Conservation (phyloP, 805 yeast species). For the Candida sakaeoensis region DNA sequence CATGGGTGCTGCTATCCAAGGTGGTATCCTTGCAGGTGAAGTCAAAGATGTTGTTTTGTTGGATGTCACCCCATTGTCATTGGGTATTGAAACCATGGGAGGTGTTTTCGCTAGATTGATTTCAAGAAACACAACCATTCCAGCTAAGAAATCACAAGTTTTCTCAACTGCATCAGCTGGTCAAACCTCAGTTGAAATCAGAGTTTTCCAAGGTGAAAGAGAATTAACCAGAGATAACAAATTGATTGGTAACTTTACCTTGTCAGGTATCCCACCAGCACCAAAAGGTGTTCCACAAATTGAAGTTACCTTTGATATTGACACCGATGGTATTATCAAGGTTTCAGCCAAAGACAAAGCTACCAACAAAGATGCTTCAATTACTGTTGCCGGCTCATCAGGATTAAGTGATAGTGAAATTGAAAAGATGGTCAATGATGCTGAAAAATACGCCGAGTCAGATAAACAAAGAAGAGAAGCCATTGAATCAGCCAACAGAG, state of each 20-base stretch:
- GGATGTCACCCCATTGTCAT: conserved; percentile 85
- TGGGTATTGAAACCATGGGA: conserved; percentile 97
- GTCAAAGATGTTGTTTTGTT: conserved; percentile 86
- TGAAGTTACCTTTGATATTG: conserved; percentile 93
- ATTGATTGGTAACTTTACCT: conserved; percentile 93
- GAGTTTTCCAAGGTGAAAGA: conserved; percentile 99
- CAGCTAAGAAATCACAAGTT: conserved; percentile 93
- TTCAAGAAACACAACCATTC: conserved; percentile 92
- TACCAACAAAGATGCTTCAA: conserved; percentile 88
- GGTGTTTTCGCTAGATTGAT: conserved; percentile 93
- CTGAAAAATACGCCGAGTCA: conserved; percentile 82
- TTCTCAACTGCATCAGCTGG: conserved; percentile 96
- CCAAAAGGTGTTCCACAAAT: conserved; percentile 94
- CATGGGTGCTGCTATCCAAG: conserved; percentile 97
- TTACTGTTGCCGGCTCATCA: conserved; percentile 94
- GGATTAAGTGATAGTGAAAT: conserved; percentile 89
- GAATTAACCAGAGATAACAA: conserved; percentile 97
- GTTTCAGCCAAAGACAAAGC: conserved; percentile 93
- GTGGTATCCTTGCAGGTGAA: conserved; percentile 94
- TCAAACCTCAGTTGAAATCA: conserved; percentile 93
- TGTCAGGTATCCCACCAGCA: conserved; percentile 92
- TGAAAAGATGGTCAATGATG: conserved; percentile 86
- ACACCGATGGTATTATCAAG: conserved; percentile 96
- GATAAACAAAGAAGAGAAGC: conserved; percentile 84
- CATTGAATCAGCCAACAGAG: conserved; percentile 81